phyloP scores from a whole-genome alignment of 768 basidiomycete species.

The Hericium coralloides region DNA sequence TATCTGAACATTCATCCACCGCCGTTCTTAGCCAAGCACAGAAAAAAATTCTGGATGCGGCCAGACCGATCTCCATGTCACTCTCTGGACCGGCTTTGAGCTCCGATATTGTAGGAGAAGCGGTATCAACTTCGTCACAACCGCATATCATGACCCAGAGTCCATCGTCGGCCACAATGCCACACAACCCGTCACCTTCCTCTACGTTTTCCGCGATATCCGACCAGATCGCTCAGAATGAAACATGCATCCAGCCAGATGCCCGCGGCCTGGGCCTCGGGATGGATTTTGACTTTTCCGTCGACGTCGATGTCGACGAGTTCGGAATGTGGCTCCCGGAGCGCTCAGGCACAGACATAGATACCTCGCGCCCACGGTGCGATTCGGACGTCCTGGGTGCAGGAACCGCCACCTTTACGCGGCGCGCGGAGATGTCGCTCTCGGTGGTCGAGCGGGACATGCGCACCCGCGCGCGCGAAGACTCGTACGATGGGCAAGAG shows the following conservation, averaged over 20 bases:
- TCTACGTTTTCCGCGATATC: not conserved
- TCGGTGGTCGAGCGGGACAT: not conserved
- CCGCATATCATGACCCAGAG: no score
- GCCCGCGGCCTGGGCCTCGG: not conserved
- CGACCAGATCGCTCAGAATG: not conserved
- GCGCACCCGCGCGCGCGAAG: no score
- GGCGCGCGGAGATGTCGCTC: not conserved
- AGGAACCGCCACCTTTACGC: not conserved
- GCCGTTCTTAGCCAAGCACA: constrained; percentile 1
- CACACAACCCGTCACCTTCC: constrained; percentile 9
- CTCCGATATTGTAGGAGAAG: not conserved
- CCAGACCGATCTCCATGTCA: constrained; percentile 1
- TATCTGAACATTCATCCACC: not conserved
- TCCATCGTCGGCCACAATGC: not conserved
- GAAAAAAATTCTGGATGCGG: not conserved
- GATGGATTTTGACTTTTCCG: not conserved
- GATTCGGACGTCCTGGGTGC: not conserved
- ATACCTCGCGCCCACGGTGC: not conserved
- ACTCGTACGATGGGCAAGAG: not conserved
- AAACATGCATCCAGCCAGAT: not conserved
- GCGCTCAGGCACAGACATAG: not conserved
- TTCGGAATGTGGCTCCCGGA: constrained; percentile 11
- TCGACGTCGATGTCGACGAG: constrained; percentile 3
- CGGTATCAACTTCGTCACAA: no score
- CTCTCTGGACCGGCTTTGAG: not conserved